Evolutionary conservation across 345 rosid genomes (phyloP).

Genomic region (Corchorus capsularis): DNA sequence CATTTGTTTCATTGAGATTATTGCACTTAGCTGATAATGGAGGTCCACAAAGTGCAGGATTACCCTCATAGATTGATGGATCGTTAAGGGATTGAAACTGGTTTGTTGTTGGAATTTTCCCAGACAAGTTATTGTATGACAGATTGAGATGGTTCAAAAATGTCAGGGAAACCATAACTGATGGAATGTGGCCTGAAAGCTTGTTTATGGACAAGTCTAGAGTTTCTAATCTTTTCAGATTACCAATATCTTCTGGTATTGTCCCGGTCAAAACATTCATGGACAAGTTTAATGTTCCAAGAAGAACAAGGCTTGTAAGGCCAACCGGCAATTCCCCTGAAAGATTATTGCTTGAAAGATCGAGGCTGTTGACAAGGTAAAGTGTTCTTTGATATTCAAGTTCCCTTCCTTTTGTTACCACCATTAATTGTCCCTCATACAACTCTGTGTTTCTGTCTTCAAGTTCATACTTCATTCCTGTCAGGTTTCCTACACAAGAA

Average conservation of each 20-base stretch:
- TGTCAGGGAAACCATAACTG: conserved; percentile 7
- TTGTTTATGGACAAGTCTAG: conserved; percentile 28
- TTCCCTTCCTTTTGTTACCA: conserved; percentile 22
- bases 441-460: neutral
- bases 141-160: conserved; percentile 22
- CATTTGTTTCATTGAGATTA: neutral
- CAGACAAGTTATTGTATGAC: conserved; percentile 31
- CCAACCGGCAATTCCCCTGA: conserved; percentile 24
- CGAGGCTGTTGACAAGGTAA: conserved; percentile 4
- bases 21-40: conserved; percentile 12
- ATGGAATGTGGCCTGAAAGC: conserved; percentile 24
- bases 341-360: conserved; percentile 10
- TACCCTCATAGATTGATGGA: conserved; percentile 30
- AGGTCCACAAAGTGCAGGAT: conserved; percentile 21
- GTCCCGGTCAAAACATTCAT: conserved; percentile 9
- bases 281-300: conserved; percentile 22
- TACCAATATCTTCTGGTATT: conserved; percentile 21
- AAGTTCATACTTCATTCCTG: neutral
- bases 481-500: conserved; percentile 13
- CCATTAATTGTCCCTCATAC: neutral
- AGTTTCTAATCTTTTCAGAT: conserved; percentile 17
- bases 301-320: conserved; percentile 13
- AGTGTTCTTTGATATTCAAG: neutral
- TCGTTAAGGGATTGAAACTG: conserved; percentile 23
- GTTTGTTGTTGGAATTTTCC: conserved; percentile 27